phyloP scores from a whole-genome alignment of 202 grass and related monocot genomes.

The Thinopyrum obtusiflorum region DNA sequence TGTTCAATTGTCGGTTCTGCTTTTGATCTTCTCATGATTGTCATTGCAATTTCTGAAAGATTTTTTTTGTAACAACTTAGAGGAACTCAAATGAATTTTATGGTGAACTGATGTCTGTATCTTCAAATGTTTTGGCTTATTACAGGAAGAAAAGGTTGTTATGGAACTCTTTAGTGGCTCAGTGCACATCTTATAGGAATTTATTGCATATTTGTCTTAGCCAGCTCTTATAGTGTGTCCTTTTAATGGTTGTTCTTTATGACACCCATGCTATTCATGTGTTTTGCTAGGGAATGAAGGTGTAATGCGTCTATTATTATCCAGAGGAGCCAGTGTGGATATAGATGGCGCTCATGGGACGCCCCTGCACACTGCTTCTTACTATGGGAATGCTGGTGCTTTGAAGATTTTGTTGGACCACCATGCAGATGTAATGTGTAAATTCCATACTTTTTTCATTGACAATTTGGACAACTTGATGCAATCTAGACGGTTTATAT shows the following conservation, averaged over 20 bases:
- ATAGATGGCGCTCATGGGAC: background rate
- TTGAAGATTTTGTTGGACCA: constrained; percentile 17
- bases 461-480: background rate
- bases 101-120: background rate
- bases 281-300: background rate
- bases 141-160: background rate
- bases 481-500: background rate
- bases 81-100: constrained; percentile 4
- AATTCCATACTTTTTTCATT: background rate
- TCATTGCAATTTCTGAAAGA: background rate
- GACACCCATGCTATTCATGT: background rate
- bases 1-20: background rate
- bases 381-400: background rate
- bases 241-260: background rate
- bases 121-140: background rate
- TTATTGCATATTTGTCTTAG: background rate
- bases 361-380: constrained; percentile 3
- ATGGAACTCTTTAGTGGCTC: background rate
- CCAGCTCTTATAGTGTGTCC: background rate
- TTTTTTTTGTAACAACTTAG: background rate
- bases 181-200: constrained; percentile 4
- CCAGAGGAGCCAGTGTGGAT: constrained; percentile 4
- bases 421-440: constrained; percentile 12
- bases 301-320: background rate
- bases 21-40: background rate